phyloP scores from a whole-genome alignment of 441 rosid genomes.

The Syzygium malaccense region DNA sequence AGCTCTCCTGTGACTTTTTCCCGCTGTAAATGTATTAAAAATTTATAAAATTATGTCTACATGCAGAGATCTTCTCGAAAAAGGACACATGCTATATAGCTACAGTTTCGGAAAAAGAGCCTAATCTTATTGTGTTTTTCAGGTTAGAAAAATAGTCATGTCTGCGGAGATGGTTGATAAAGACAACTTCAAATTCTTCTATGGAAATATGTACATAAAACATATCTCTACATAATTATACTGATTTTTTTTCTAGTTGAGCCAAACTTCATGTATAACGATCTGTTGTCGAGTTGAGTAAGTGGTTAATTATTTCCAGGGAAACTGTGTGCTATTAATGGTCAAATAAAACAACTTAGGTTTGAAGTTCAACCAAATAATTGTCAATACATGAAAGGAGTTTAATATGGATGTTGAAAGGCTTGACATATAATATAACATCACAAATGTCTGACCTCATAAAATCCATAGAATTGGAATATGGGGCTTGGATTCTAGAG shows the following conservation, averaged over 20 bases:
- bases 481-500: background rate
- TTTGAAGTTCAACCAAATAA: background rate
- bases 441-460: background rate
- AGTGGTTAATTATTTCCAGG: no score
- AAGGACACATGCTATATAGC: background rate
- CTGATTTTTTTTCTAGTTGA: background rate
- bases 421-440: background rate
- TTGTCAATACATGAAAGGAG: background rate
- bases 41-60: background rate
- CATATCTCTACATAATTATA: background rate
- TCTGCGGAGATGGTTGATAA: background rate
- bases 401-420: background rate
- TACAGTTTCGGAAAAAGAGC: background rate
- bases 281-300: background rate
- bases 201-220: no score
- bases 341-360: background rate
- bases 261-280: no score
- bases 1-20: background rate
- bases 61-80: background rate
- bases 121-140: no score
- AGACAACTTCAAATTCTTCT: background rate
- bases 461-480: background rate
- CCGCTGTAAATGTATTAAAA: background rate
- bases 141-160: background rate
- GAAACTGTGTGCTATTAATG: background rate